Conservation (phyloP, 805 yeast species). For the Lachancea thermotolerans region DNA sequence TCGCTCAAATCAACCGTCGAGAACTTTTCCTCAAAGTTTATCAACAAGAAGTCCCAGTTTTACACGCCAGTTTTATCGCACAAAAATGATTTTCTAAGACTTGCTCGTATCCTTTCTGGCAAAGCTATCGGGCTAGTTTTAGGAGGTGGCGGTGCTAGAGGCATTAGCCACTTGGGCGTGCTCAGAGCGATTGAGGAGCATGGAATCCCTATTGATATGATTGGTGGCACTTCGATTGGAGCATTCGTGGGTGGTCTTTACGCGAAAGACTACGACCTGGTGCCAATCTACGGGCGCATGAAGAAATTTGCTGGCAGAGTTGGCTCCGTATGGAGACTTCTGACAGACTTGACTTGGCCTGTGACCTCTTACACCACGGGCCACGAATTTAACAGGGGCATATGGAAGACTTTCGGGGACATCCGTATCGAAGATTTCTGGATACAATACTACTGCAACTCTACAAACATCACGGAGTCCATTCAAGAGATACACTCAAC, state of each 20-base stretch:
- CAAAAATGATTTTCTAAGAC: conserved; percentile 81
- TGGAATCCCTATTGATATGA: conserved; percentile 87
- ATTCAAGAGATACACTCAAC: conserved; percentile 89
- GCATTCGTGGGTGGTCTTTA: conserved; percentile 93
- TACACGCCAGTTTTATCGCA: conserved; percentile 39
- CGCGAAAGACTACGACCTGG: conserved; percentile 86
- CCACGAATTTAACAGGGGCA: conserved; percentile 92
- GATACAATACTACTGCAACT: conserved; percentile 81
- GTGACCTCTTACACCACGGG: conserved; percentile 94
- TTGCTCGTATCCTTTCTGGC: conserved; percentile 85
- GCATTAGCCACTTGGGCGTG: conserved; percentile 86
- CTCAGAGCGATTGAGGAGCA: conserved; percentile 84
- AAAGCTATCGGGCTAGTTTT: conserved; percentile 90
- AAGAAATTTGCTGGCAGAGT: conserved; percentile 80
- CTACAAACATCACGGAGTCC: conserved; percentile 91
- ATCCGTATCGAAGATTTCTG: conserved; percentile 93
- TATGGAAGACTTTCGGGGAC: conserved; percentile 95
- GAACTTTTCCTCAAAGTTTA: conserved; percentile 30
- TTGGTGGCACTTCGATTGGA: conserved; percentile 97
- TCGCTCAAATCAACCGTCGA: conserved; percentile 35
- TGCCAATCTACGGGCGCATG: conserved; percentile 83
- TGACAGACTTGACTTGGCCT: conserved; percentile 85
- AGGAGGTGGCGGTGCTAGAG: conserved; percentile 98
- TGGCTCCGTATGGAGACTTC: conserved; percentile 77
- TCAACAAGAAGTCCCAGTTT: conserved; percentile 21